Conservation (phyloP, 257 asterid genomes). For the Solanum rostratum region DNA sequence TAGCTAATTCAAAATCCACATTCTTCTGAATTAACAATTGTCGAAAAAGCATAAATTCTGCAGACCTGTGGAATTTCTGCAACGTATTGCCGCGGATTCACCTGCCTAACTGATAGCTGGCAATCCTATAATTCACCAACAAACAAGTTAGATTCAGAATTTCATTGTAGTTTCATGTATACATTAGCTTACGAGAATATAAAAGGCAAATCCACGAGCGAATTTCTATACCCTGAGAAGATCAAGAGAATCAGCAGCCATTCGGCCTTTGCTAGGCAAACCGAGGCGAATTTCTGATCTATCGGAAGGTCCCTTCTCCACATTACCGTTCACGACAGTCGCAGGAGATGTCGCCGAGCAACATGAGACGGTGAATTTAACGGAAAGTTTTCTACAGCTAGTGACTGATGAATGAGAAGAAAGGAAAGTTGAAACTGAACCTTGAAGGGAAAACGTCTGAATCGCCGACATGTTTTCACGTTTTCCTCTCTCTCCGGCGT, state of each 20-base stretch:
- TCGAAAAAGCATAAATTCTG: neutral
- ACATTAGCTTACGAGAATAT: neutral
- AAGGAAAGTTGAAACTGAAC: neutral
- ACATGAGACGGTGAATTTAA: constrained; percentile 46
- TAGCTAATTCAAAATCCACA: neutral
- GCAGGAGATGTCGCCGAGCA: constrained; percentile 25
- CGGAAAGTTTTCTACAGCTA: neutral
- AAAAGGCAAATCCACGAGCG: neutral
- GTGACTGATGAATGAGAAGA: neutral
- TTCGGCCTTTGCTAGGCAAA: constrained; percentile 95
- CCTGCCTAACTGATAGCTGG: constrained; percentile 94
- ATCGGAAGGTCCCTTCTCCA: constrained; percentile 18
- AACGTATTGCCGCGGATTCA: constrained; percentile 93
- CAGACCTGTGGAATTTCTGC: constrained; percentile 93
- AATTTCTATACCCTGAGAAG: constrained; percentile 59
- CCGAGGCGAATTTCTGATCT: constrained; percentile 85
- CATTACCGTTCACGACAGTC: constrained; percentile 24
- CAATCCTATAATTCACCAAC: constrained; percentile 44
- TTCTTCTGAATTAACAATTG: neutral
- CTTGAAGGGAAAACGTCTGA: neutral
- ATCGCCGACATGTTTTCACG: neutral
- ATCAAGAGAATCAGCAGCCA: constrained; percentile 86
- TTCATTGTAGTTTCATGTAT: neutral
- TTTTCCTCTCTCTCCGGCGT: neutral
- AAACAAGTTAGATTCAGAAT: neutral